Conservation (phyloP, 495 filamentous ascomycete species). For the Penicillium dipodomyicola region DNA sequence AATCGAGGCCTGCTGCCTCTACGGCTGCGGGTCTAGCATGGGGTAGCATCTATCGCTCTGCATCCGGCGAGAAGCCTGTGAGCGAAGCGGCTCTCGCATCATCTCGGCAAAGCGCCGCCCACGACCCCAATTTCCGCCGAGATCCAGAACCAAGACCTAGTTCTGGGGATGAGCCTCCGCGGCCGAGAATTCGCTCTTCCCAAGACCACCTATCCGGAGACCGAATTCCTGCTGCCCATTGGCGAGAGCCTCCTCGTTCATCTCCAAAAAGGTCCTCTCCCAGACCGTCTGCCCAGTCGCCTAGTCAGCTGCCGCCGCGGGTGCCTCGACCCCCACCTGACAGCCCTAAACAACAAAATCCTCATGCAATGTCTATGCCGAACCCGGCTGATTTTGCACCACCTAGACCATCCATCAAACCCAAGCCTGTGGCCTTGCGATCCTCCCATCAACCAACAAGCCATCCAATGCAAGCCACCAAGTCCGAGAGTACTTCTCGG, state of each 20-base stretch:
- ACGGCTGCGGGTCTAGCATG: conserved; percentile 89
- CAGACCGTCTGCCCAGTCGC: conserved; percentile 5
- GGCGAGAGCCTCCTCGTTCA: conserved; percentile 33
- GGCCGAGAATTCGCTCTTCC: conserved; percentile 6
- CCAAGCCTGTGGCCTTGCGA: conserved; percentile 35
- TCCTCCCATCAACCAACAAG: conserved; percentile 30
- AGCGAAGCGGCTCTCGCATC: conserved; percentile 40
- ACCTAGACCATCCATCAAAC: conserved; percentile 39
- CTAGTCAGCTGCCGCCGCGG: conserved; percentile 5
- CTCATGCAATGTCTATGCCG: conserved; percentile 19
- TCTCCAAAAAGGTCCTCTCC: conserved; percentile 20
- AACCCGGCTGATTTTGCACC: conserved; percentile 24
- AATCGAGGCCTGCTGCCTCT: conserved; percentile 58
- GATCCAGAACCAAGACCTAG: conserved; percentile 26
- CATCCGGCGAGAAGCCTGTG: conserved; percentile 30
- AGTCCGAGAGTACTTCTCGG: conserved; percentile 24
- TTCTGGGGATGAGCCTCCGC: conserved; percentile 31
- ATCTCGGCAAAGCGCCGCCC: conserved; percentile 31
- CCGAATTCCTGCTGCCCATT: conserved; percentile 29
- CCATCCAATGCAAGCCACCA: conserved; percentile 13
- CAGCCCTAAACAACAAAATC: conserved; percentile 9
- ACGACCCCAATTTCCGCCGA: conserved; percentile 25
- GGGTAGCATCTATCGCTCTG: conserved; percentile 52
- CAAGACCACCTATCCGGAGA: conserved; percentile 15
- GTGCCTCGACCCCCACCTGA: conserved; percentile 15